Evolutionary conservation across 805 yeast species (phyloP).

Genomic region (Barnettozyma californica): DNA sequence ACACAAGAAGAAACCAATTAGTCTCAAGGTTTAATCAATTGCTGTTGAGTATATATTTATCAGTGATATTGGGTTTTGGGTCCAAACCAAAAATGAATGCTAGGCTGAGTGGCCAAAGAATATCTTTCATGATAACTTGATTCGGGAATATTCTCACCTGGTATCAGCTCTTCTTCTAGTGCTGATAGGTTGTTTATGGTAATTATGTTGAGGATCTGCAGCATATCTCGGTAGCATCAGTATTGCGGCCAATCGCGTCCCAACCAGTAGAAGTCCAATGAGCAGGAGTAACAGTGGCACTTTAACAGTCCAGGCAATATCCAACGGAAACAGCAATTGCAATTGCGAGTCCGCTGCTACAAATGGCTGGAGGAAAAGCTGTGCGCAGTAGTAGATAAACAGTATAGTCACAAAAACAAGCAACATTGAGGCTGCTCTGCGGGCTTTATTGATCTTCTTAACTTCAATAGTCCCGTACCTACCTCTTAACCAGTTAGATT

Average conservation of each 20-base stretch:
- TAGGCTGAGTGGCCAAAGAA: no score
- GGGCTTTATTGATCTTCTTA: neutral
- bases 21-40: no score
- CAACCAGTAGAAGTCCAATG: neutral
- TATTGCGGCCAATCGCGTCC: neutral
- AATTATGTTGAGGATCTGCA: no score
- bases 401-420: neutral
- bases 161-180: neutral
- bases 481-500: neutral
- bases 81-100: no score
- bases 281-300: neutral
- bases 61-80: no score
- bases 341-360: neutral
- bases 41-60: no score
- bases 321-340: neutral
- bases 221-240: neutral
- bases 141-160: neutral
- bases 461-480: neutral
- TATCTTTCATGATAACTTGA: no score
- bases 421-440: neutral
- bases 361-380: conserved; percentile 1
- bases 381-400: conserved; percentile 1
- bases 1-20: no score
- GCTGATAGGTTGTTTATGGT: neutral
- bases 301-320: conserved; percentile 1